Conservation (phyloP, 2,329 filamentous ascomycete species). For the Colletotrichum coccodes region DNA sequence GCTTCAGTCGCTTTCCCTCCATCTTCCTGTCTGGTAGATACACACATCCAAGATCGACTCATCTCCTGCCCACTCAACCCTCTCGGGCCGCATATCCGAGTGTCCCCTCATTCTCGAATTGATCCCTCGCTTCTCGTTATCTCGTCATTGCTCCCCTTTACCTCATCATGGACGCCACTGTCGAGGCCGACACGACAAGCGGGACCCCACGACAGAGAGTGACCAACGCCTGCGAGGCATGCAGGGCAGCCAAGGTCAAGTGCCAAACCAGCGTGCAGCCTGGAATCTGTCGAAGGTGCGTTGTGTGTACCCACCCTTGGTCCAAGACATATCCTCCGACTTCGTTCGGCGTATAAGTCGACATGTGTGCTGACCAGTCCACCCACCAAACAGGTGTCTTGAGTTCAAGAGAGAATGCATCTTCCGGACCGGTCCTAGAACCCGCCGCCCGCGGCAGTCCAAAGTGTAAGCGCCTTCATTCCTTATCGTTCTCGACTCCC, state of each 20-base stretch:
- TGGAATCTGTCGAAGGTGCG: constrained; percentile 62
- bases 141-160: background rate
- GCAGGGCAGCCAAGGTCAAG: constrained; percentile 63
- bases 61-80: no score
- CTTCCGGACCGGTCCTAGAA: constrained; percentile 60
- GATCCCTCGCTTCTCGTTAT: background rate
- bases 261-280: constrained; percentile 59
- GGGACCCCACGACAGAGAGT: constrained; percentile 26
- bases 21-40: background rate
- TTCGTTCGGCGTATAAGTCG: constrained; percentile 22
- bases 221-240: constrained; percentile 63
- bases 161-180: constrained; percentile 7
- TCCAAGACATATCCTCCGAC: constrained; percentile 11
- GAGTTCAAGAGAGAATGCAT: constrained; percentile 64
- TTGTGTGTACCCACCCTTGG: background rate
- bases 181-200: constrained; percentile 7
- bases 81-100: background rate
- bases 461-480: constrained; percentile 49
- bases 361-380: constrained; percentile 6
- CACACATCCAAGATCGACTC: no score
- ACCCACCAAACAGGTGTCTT: constrained; percentile 54
- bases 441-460: constrained; percentile 56
- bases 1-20: background rate
- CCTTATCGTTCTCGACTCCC: background rate
- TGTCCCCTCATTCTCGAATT: background rate